These are phyloP conservation scores for Debaryomyces coudertii DNA, from an alignment of 1,139 yeast genomes.

Conservation along the genomic window DNA sequence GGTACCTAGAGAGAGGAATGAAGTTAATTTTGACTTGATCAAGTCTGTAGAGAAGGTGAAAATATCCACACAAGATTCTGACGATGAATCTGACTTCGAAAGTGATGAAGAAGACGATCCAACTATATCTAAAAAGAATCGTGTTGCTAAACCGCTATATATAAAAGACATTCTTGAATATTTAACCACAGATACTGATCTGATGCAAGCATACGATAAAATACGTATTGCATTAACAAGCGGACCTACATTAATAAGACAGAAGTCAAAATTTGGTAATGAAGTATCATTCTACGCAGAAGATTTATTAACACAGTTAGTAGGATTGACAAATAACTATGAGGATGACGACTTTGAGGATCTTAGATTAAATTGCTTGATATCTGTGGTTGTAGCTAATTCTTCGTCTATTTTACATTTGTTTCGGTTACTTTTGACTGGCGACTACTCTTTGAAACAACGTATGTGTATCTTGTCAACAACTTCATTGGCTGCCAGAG, in stretches of 20 bases:
- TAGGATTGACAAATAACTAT: constrained; percentile 53
- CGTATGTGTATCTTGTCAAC: constrained; percentile 58
- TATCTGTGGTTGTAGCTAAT: constrained; percentile 54
- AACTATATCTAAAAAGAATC: constrained; percentile 36
- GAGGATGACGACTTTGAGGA: constrained; percentile 55
- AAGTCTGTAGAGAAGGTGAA: constrained; percentile 4
- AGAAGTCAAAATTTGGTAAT: constrained; percentile 53
- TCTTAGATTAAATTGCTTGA: constrained; percentile 50
- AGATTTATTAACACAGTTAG: constrained; percentile 46
- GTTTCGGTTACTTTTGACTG: constrained; percentile 48
- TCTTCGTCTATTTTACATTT: constrained; percentile 46
- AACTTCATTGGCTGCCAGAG: constrained; percentile 61
- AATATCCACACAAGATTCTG: constrained; percentile 15
- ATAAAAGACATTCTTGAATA: constrained; percentile 64
- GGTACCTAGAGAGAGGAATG: background rate
- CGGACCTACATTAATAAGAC: constrained; percentile 59
- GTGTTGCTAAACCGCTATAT: constrained; percentile 58
- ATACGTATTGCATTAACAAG: constrained; percentile 49
- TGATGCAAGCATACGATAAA: constrained; percentile 54
- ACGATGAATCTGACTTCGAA: constrained; percentile 36
- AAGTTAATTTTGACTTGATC: background rate
- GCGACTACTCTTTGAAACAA: constrained; percentile 70
- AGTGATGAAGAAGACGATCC: constrained; percentile 61
- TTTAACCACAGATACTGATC: constrained; percentile 46
- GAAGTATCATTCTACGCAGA: constrained; percentile 56